Percentiles rank a stretch among this genome's conserved stretches.
phyloP scores from a whole-genome alignment of 2,329 filamentous ascomycete genomes.

The Tricladium varicosporioides region DNA sequence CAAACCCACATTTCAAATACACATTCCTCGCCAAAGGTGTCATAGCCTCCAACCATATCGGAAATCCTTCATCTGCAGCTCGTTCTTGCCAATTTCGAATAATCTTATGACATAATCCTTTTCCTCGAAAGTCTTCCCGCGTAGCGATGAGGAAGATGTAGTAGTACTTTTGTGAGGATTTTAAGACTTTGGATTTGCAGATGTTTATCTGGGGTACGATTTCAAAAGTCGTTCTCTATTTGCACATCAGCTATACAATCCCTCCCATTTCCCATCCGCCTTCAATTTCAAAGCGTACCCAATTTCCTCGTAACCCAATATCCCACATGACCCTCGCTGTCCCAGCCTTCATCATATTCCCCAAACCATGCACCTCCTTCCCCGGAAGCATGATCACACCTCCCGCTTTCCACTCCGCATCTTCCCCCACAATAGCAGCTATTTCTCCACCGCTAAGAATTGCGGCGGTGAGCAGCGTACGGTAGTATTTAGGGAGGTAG shows the following conservation, averaged over 20 bases:
- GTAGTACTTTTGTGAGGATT: conserved; percentile 13
- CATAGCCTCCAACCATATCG: conserved; percentile 24
- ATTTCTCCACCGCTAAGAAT: background rate
- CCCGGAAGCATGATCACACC: background rate
- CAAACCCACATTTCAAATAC: conserved; percentile 21
- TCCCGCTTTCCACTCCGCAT: background rate
- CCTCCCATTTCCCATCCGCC: background rate
- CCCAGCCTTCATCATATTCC: background rate
- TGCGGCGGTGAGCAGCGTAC: background rate
- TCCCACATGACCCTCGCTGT: conserved; percentile 12
- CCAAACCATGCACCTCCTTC: background rate
- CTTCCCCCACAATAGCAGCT: background rate
- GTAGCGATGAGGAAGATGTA: conserved; percentile 26
- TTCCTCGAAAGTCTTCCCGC: background rate
- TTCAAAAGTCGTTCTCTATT: conserved; percentile 20
- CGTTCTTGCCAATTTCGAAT: conserved; percentile 15
- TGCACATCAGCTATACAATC: background rate
- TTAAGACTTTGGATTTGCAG: conserved; percentile 10
- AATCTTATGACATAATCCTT: conserved; percentile 15
- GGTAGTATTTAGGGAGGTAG: background rate
- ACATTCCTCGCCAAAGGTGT: conserved; percentile 12
- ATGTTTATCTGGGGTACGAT: conserved; percentile 11
- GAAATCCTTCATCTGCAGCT: conserved; percentile 12
- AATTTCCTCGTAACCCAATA: conserved; percentile 13
- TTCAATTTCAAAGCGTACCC: conserved; percentile 1